Evolutionary conservation across 176 grass and related monocot genomes (phyloP), one percentile per base, ranked within the genome.

Genomic region (Eleusine coracana): DNA sequence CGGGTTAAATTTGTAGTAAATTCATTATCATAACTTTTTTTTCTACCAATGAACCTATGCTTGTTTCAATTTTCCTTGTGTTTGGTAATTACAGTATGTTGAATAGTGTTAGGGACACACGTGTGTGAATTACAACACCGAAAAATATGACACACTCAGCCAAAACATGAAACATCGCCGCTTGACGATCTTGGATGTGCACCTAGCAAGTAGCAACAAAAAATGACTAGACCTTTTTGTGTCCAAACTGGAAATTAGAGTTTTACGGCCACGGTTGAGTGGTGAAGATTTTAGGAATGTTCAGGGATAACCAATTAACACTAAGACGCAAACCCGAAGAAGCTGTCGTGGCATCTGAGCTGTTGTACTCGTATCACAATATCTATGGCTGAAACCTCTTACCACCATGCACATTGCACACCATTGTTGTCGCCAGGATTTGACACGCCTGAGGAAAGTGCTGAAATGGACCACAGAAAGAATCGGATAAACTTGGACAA

Each of bases 361-460:
- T 74, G 50, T 6, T 59, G 59, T 63, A 38, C 73, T 64, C 50
- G 54, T 63, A 84, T 74, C 76, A 85, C 17, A 41, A 80, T 76
- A 64, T 85, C n/a, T 85, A 48, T 61, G 8, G n/a, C 52, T 2
- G 8, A 73, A 66, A 62, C 10, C 11, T 37, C 36, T 34, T 34
- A 48, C 27, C 59, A 28, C 23, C 59, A 62, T 62, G 23, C n/a
- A 11, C 23, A 25, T 25, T 1, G 59, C 59, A 62, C 11, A 37
- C 69, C 31, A 84, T 88, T 84, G 76, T 80, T 88, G 76, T 88
- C 81, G 61, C 76, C 61, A 51, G 76, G 87, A 88, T 88, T 74
- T 88, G 81, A 69, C 63, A 73, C 61, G 49, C 86, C 31, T 21
- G 38, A 68, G 25, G 40, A 55, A 80, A 9, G 76, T 7, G 46